Evolutionary conservation across 352 stramenopile species (phyloP).

Genomic region (Aphanomyces invadans): DNA sequence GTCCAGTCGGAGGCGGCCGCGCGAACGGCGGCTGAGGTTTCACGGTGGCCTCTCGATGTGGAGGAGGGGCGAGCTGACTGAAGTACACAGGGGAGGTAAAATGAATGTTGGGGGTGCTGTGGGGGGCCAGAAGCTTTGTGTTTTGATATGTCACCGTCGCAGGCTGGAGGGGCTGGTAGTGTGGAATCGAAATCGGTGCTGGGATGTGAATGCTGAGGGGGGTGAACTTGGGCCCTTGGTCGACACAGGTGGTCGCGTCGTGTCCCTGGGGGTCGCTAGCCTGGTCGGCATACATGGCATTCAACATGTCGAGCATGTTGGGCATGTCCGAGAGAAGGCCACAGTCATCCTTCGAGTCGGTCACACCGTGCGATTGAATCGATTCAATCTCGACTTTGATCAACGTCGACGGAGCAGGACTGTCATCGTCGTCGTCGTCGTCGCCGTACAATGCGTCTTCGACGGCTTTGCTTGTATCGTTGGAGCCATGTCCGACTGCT

Average conservation of each 20-base stretch:
- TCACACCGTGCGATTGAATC: background rate
- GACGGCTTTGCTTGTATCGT: constrained; percentile 1
- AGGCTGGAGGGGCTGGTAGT: constrained; percentile 12
- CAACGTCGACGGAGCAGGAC: too few relatives aligned
- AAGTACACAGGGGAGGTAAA: constrained; percentile 12
- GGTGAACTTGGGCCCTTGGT: constrained; percentile 10
- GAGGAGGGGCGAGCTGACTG: constrained; percentile 9
- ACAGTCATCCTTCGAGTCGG: background rate
- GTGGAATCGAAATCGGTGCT: constrained; percentile 27
- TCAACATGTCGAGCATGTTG: constrained; percentile 60
- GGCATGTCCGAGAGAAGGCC: constrained; percentile 27
- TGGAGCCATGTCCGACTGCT: too few relatives aligned
- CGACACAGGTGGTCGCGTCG: background rate
- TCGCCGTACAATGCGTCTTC: constrained; percentile 22
- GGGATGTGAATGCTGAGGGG: constrained; percentile 35
- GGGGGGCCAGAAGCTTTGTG: constrained; percentile 5
- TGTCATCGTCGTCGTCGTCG: constrained; percentile 19
- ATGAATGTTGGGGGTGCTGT: constrained; percentile 20
- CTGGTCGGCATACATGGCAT: constrained; percentile 48
- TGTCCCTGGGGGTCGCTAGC: background rate
- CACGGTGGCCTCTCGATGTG: too few relatives aligned
- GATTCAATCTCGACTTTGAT: constrained; percentile 3
- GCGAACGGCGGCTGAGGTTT: constrained; percentile 36
- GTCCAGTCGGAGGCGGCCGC: too few relatives aligned
- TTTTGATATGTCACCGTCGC: constrained; percentile 12